A percentile compares a stretch with the other conserved stretches of the same genome.
Conservation (phyloP, 768 basidiomycete genomes). For the Cubamyces lactineus region DNA sequence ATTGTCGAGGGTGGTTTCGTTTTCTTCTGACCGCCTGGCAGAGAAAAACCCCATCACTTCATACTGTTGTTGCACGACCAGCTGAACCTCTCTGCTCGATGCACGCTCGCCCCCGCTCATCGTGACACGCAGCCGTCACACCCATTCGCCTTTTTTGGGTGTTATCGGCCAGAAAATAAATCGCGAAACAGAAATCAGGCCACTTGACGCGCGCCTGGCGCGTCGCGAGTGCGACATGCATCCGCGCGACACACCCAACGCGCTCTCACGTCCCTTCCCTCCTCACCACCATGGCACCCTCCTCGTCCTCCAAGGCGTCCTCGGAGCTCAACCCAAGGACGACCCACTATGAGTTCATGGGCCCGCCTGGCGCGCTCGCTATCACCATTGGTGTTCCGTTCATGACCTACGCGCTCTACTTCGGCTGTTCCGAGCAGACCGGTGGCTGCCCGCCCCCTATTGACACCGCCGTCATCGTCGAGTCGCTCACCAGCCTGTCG, state of each 20-base stretch:
- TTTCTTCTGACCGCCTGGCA: constrained; percentile 39
- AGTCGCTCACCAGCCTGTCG: constrained; percentile 47
- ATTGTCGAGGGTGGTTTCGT: constrained; percentile 21
- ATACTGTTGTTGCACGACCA: constrained; percentile 25
- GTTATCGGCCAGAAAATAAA: neutral
- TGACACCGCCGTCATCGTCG: constrained; percentile 42
- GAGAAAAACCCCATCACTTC: constrained; percentile 47
- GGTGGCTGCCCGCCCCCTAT: constrained; percentile 70
- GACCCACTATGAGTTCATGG: constrained; percentile 78
- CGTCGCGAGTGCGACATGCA: constrained; percentile 16
- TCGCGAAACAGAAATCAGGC: neutral
- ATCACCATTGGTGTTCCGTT: constrained; percentile 73
- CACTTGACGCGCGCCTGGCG: constrained; percentile 15
- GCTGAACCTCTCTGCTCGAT: neutral
- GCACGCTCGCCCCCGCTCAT: neutral
- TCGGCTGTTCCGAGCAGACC: constrained; percentile 70
- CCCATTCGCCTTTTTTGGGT: neutral
- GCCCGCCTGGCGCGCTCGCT: constrained; percentile 75
- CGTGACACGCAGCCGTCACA: neutral
- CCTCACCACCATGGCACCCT: constrained; percentile 25
- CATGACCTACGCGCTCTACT: constrained; percentile 74
- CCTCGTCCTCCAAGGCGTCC: constrained; percentile 18
- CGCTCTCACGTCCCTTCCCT: constrained; percentile 22
- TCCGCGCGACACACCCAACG: neutral
- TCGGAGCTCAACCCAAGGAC: constrained; percentile 62